Evolutionary conservation across 495 filamentous ascomycete species (phyloP).

Genomic region (Daldinia caldariorum): DNA sequence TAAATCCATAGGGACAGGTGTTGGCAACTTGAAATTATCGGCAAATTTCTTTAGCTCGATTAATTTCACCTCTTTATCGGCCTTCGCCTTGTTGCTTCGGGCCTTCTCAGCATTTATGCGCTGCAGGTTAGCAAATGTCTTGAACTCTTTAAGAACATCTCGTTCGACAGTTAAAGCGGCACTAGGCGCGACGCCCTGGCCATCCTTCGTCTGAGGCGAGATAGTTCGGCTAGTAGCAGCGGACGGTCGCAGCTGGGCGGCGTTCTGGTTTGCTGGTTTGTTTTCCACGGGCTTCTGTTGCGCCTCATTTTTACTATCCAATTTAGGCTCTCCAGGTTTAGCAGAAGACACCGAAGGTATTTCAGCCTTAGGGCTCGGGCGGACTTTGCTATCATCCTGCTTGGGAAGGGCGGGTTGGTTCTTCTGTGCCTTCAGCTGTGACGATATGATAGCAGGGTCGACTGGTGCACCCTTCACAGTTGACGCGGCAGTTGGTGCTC

Average conservation of each 20-base stretch:
- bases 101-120: slow-evolving; percentile 72
- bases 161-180: slow-evolving; percentile 80
- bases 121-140: slow-evolving; percentile 72
- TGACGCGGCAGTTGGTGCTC: slow-evolving; percentile 76
- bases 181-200: slow-evolving; percentile 59
- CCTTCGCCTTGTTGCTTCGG: slow-evolving; percentile 75
- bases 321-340: slow-evolving; percentile 40
- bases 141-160: slow-evolving; percentile 82
- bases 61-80: slow-evolving; percentile 88
- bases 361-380: slow-evolving; percentile 46
- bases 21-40: slow-evolving; percentile 88
- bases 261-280: slow-evolving; percentile 47
- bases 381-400: slow-evolving; percentile 52
- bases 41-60: slow-evolving; percentile 96
- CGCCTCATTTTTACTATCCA: slow-evolving; percentile 43
- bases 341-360: slow-evolving; percentile 43
- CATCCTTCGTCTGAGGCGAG: slow-evolving; percentile 53
- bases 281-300: slow-evolving; percentile 49
- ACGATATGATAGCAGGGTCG: slow-evolving; percentile 84
- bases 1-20: slow-evolving; percentile 89
- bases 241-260: slow-evolving; percentile 44
- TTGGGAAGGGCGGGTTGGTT: slow-evolving; percentile 56
- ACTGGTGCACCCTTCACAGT: slow-evolving; percentile 78
- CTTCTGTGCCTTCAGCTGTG: slow-evolving; percentile 67
- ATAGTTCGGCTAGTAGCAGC: slow-evolving; percentile 52